These are phyloP conservation scores for Saccharomyces jurei DNA, from an alignment of 805 yeast genomes.

Conservation along the genomic window DNA sequence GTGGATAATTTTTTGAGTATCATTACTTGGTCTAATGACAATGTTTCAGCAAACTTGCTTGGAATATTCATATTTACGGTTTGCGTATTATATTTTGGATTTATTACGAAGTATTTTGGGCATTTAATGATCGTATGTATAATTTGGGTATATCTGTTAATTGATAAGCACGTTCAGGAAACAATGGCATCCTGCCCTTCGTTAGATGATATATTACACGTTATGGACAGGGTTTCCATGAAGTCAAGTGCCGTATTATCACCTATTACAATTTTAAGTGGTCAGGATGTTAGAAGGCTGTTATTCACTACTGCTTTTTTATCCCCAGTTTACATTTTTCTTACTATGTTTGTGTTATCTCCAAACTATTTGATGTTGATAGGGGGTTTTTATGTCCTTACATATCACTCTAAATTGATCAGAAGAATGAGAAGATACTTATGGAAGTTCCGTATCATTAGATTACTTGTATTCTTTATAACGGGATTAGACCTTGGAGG, in stretches of 20 bases:
- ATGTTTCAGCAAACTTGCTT: conserved; percentile 64
- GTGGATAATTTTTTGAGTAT: conserved; percentile 63
- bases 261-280: conserved; percentile 69
- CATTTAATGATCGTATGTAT: conserved; percentile 62
- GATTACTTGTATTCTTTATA: conserved; percentile 65
- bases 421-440: conserved; percentile 68
- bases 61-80: conserved; percentile 40
- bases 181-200: conserved; percentile 68
- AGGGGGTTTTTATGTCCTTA: conserved; percentile 51
- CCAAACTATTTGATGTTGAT: conserved; percentile 59
- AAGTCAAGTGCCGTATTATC: conserved; percentile 68
- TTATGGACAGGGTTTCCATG: conserved; percentile 63
- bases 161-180: conserved; percentile 48
- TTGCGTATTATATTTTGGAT: conserved; percentile 67
- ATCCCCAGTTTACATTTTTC: conserved; percentile 72
- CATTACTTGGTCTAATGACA: conserved; percentile 87
- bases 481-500: conserved; percentile 77
- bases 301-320: conserved; percentile 77
- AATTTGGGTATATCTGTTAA: conserved; percentile 49
- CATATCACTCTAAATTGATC: conserved; percentile 79
- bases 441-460: conserved; percentile 68
- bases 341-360: conserved; percentile 56
- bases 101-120: conserved; percentile 71
- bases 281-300: conserved; percentile 71
- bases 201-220: conserved; percentile 76